Evolutionary conservation across 2,329 filamentous ascomycete genomes (phyloP).

Genomic region (Calonectria ilicicola): DNA sequence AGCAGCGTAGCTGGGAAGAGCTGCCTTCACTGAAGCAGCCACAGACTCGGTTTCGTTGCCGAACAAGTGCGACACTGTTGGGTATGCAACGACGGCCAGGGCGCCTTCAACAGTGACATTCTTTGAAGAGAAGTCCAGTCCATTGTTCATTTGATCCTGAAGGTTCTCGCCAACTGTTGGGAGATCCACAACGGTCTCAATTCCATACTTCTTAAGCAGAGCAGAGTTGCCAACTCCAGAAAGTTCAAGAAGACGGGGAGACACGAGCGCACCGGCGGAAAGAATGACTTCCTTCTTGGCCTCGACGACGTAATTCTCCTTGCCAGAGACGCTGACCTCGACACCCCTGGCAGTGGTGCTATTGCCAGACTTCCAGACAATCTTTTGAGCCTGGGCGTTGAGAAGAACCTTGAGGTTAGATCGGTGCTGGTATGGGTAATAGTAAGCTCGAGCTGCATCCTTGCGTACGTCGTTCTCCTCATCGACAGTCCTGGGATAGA

Average conservation of each 20-base stretch:
- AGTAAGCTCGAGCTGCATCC: not conserved
- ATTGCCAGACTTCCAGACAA: not conserved
- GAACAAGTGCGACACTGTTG: not conserved
- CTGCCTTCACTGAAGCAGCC: not conserved
- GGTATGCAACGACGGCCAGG: not conserved
- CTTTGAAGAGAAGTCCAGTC: not conserved
- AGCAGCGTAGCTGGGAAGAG: not conserved
- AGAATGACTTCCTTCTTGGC: not conserved
- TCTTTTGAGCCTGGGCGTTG: not conserved
- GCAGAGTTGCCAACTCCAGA: not conserved
- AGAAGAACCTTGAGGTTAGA: not conserved
- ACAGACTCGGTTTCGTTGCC: not conserved
- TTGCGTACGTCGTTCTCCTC: not conserved
- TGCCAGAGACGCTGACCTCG: not conserved
- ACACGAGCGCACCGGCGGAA: not conserved
- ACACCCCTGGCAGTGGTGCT: not conserved
- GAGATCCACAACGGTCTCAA: not conserved
- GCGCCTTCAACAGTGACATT: not conserved
- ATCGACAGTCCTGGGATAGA: not conserved
- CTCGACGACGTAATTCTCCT: not conserved
- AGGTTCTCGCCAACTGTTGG: not conserved
- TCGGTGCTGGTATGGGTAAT: not conserved
- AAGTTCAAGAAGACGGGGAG: not conserved
- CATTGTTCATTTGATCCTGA: not conserved
- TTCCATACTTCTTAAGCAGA: not conserved